Percentiles rank a stretch among this genome's conserved stretches.
These are phyloP conservation scores for Fusarium tupiense DNA, from an alignment of 2,329 filamentous ascomycete species.

Conservation along the genomic window DNA sequence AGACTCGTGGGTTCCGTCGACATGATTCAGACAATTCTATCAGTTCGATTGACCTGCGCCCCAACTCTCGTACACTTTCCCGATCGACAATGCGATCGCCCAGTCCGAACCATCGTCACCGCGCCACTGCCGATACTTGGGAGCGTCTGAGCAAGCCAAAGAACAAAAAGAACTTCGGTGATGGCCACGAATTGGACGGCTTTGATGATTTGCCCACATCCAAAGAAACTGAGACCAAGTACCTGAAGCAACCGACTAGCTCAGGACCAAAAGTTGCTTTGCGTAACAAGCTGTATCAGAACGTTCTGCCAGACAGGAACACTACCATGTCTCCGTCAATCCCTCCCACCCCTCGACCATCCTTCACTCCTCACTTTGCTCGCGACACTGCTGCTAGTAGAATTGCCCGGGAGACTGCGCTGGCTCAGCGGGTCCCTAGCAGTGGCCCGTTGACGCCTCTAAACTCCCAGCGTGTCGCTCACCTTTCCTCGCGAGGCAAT, in stretches of 20 bases:
- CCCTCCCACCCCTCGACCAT: conserved; percentile 64
- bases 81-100: conserved; percentile 68
- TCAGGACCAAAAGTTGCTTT: conserved; percentile 72
- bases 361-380: conserved; percentile 69
- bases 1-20: conserved; percentile 76
- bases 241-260: conserved; percentile 79
- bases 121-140: conserved; percentile 61
- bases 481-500: conserved; percentile 61
- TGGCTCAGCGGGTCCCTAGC: conserved; percentile 68
- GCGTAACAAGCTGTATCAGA: conserved; percentile 67
- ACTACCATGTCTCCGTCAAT: conserved; percentile 63
- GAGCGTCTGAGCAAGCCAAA: conserved; percentile 78
- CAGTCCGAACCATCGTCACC: conserved; percentile 61
- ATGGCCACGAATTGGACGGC: conserved; percentile 89
- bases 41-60: conserved; percentile 66
- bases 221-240: conserved; percentile 81
- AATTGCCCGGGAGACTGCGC: conserved; percentile 69
- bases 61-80: conserved; percentile 66
- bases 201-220: conserved; percentile 97
- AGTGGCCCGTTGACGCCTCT: conserved; percentile 64
- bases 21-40: conserved; percentile 80
- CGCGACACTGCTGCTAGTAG: conserved; percentile 73
- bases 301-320: conserved; percentile 63
- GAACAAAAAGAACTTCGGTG: conserved; percentile 73
- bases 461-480: conserved; percentile 63